These are phyloP conservation scores for Picochlorum sp. DNA, from an alignment of 139 green algal genomes.

Conservation along the genomic window DNA sequence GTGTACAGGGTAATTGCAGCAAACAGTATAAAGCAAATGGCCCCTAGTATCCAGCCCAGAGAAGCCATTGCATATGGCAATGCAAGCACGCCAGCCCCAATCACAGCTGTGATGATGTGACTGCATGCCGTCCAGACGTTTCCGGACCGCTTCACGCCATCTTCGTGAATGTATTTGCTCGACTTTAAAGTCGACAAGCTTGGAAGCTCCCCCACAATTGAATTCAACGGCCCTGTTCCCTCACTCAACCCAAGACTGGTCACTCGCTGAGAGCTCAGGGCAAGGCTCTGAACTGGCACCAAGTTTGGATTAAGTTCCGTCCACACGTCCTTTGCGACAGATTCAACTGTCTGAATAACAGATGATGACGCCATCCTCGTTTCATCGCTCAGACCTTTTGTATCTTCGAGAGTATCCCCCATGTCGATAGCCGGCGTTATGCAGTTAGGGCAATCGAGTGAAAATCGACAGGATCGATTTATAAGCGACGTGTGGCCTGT, in stretches of 20 bases:
- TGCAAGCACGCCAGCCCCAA: constrained; percentile 9
- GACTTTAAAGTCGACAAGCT: neutral
- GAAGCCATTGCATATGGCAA: constrained; percentile 12
- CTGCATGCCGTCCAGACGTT: neutral
- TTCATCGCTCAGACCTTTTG: too few species aligned
- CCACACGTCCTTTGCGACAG: too few species aligned
- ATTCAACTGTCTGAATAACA: too few species aligned
- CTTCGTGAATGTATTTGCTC: neutral
- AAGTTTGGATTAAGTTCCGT: too few species aligned
- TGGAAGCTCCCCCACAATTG: neutral
- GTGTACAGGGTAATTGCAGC: constrained; percentile 19
- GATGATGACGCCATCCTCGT: too few species aligned
- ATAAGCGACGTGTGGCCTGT: too few species aligned
- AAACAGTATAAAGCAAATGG: constrained; percentile 23
- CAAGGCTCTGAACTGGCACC: neutral
- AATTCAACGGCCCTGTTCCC: neutral
- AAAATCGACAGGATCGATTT: too few species aligned
- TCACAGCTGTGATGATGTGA: constrained; percentile 9
- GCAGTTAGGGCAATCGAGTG: too few species aligned
- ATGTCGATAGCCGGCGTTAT: too few species aligned
- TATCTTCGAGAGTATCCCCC: too few species aligned
- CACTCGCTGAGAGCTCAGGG: too few species aligned
- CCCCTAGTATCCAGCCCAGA: constrained; percentile 16
- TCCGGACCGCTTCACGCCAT: constrained; percentile 1
- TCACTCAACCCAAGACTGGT: too few species aligned